Evolutionary conservation across 2,329 filamentous ascomycete species (phyloP).

Genomic region (Cercospora berteroae): DNA sequence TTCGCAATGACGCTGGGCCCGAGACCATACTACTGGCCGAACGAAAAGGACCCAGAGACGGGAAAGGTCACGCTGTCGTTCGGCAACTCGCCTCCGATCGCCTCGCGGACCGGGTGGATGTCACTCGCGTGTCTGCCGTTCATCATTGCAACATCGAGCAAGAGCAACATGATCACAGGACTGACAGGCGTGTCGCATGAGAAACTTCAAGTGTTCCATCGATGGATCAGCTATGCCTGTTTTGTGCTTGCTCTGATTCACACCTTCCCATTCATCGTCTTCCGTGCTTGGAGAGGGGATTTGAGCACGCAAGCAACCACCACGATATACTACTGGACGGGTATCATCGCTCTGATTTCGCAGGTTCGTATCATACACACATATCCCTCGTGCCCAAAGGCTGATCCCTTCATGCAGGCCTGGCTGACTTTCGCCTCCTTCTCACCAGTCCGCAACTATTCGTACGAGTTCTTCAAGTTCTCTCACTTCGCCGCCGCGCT

Average conservation of each 20-base stretch:
- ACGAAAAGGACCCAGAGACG: slow-evolving; percentile 17
- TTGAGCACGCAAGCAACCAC: slow-evolving; percentile 50
- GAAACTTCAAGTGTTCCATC: slow-evolving; percentile 57
- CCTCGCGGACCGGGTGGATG: slow-evolving; percentile 55
- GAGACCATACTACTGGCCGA: slow-evolving; percentile 55
- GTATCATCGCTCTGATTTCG: slow-evolving; percentile 53
- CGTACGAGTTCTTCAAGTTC: slow-evolving; percentile 62
- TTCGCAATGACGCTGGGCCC: slow-evolving; percentile 43
- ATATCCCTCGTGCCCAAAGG: background rate
- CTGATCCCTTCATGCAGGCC: slow-evolving; percentile 1
- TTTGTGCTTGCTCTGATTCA: slow-evolving; percentile 58
- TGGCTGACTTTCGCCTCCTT: slow-evolving; percentile 55
- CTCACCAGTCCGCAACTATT: slow-evolving; percentile 52
- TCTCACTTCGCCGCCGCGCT: slow-evolving; percentile 54
- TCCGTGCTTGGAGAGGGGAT: slow-evolving; percentile 49
- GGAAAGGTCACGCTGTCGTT: slow-evolving; percentile 34
- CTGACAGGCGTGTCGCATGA: slow-evolving; percentile 58
- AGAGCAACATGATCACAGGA: slow-evolving; percentile 56
- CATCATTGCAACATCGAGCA: slow-evolving; percentile 44
- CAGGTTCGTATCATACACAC: slow-evolving; percentile 45
- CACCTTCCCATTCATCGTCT: slow-evolving; percentile 60
- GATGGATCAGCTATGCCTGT: slow-evolving; percentile 56
- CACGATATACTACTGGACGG: slow-evolving; percentile 54
- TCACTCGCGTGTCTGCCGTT: slow-evolving; percentile 54
- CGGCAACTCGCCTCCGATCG: slow-evolving; percentile 55